These are phyloP conservation scores for Neurospora sp. DNA, from an alignment of 495 filamentous ascomycete genomes.

Conservation along the genomic window DNA sequence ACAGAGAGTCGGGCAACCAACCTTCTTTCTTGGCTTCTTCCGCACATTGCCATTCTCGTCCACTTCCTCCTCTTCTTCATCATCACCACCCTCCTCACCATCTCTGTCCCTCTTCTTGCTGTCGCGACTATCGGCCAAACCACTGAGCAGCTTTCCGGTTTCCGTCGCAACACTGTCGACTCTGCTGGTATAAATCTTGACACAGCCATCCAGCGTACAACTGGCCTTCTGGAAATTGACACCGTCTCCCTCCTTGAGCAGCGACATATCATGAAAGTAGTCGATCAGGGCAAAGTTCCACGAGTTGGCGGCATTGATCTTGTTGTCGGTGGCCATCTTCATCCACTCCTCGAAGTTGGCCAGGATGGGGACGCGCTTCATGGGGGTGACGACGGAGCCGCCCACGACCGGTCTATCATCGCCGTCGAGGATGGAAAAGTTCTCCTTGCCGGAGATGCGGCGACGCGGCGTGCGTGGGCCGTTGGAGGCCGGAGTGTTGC, in stretches of 20 bases:
- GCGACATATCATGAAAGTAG: conserved; percentile 98
- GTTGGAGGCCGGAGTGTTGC: conserved; percentile 36
- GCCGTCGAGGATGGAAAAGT: conserved; percentile 39
- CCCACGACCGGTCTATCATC: conserved; percentile 50
- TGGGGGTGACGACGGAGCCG: conserved; percentile 71
- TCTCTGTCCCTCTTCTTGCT: conserved; percentile 55
- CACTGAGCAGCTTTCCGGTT: conserved; percentile 90
- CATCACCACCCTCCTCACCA: conserved; percentile 53
- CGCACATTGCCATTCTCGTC: conserved; percentile 65
- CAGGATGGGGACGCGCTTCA: conserved; percentile 90
- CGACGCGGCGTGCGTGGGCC: conserved; percentile 48
- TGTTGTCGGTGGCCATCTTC: conserved; percentile 99
- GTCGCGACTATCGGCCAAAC: conserved; percentile 81
- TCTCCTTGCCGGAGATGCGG: conserved; percentile 41
- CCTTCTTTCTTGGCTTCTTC: conserved; percentile 66
- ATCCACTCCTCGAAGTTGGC: conserved; percentile 99
- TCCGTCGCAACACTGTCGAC: conserved; percentile 98
- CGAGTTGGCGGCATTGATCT: conserved; percentile 97
- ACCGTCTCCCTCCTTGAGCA: conserved; percentile 89
- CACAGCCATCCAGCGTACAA: conserved; percentile 94
- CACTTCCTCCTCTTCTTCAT: conserved; percentile 66
- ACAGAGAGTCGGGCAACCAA: not conserved
- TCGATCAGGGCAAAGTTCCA: conserved; percentile 99
- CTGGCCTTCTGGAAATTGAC: conserved; percentile 99
- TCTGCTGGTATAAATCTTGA: conserved; percentile 98